Conservation (phyloP, 768 basidiomycete genomes). For the Lactarius tabidus region DNA sequence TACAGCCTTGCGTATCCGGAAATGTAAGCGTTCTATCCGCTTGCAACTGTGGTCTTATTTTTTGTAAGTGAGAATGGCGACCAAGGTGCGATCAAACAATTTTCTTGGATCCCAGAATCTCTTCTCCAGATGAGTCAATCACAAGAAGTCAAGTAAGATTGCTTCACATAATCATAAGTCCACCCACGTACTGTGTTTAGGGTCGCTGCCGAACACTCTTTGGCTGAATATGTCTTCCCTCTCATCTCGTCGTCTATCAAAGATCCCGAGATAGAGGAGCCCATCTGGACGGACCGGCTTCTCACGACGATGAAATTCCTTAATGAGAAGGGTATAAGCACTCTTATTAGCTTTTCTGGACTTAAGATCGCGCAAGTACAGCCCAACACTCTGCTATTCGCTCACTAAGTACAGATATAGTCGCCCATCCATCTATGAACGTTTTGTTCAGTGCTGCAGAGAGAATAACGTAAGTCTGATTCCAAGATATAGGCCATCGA, state of each 20-base stretch:
- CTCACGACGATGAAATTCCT: constrained; percentile 68
- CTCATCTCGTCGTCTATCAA: constrained; percentile 51
- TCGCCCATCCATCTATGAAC: constrained; percentile 66
- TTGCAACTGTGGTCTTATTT: neutral
- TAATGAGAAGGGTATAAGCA: constrained; percentile 51
- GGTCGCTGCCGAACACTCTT: constrained; percentile 57
- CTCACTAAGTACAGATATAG: constrained; percentile 34
- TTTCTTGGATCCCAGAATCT: constrained; percentile 88
- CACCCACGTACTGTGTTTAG: constrained; percentile 33
- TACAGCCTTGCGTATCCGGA: constrained; percentile 83
- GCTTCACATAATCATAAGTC: neutral
- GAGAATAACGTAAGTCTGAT: constrained; percentile 71
- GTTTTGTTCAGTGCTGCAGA: constrained; percentile 69
- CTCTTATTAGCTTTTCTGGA: constrained; percentile 57
- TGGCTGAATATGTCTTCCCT: constrained; percentile 79
- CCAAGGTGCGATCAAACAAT: constrained; percentile 65
- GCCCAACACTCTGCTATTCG: neutral
- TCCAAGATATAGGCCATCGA: neutral
- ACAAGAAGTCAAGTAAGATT: constrained; percentile 54
- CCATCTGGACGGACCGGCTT: constrained; percentile 80
- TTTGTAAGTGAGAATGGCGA: constrained; percentile 72
- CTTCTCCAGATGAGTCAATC: constrained; percentile 56
- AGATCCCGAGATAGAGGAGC: constrained; percentile 65
- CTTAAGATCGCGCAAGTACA: constrained; percentile 57
- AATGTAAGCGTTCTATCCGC: constrained; percentile 51